Percentiles rank a stretch among this genome's conserved stretches.
These are phyloP conservation scores for Seiridium unicorne DNA, from an alignment of 2,329 filamentous ascomycete species.

Conservation along the genomic window DNA sequence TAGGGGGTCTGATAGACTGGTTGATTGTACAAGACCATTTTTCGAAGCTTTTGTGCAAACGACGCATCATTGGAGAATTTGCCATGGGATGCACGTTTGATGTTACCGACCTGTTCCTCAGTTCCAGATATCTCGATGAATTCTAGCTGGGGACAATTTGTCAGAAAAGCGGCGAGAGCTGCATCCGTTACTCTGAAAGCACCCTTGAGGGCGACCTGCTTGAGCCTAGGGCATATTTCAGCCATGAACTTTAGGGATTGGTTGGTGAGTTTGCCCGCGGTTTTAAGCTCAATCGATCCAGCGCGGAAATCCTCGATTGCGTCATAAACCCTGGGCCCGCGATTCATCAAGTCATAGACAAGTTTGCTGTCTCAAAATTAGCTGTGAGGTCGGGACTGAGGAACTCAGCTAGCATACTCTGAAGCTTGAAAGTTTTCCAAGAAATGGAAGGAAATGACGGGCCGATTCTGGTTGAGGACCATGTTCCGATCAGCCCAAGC, in stretches of 20 bases:
- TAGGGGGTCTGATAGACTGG: background rate
- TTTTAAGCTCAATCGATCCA: background rate
- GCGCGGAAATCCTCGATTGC: background rate
- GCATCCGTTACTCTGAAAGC: background rate
- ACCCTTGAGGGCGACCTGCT: background rate
- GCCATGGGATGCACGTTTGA: background rate
- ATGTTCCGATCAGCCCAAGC: background rate
- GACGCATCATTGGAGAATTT: background rate
- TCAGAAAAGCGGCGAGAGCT: background rate
- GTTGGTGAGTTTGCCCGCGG: background rate
- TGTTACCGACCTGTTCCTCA: background rate
- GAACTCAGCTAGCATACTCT: background rate
- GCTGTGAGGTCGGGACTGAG: background rate
- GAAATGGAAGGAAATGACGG: background rate
- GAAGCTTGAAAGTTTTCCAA: background rate
- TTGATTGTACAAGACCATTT: background rate
- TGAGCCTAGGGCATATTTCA: background rate
- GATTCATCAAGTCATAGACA: background rate
- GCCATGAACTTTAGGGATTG: background rate
- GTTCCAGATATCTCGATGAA: background rate
- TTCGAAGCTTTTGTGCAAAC: background rate
- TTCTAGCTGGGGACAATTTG: background rate
- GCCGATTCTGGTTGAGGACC: background rate
- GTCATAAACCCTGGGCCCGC: too few relatives aligned
- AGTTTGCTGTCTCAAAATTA: background rate